Percentiles rank a stretch among this genome's conserved stretches.
Conservation (phyloP, 2,329 filamentous ascomycete genomes). For the Colletotrichum shisoi region DNA sequence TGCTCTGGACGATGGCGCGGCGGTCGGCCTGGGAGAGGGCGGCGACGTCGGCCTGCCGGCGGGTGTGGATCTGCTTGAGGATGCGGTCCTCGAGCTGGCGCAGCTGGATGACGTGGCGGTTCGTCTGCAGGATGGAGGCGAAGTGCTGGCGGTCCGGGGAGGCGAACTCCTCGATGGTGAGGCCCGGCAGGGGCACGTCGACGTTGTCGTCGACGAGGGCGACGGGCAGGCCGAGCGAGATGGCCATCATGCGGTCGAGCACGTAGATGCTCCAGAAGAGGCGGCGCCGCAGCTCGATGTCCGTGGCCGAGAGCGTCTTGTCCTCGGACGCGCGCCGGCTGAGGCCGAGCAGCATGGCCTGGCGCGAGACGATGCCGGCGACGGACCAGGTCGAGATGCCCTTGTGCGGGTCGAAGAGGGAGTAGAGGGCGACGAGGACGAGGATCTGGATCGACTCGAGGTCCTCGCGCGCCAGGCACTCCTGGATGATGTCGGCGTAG, state of each 20-base stretch:
- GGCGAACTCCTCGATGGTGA: conserved; percentile 57
- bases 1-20: conserved; percentile 46
- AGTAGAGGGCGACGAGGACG: conserved; percentile 53
- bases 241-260: conserved; percentile 56
- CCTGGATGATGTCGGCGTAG: conserved; percentile 53
- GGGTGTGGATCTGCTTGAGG: conserved; percentile 49
- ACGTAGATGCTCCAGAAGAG: conserved; percentile 57
- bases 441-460: conserved; percentile 54
- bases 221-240: conserved; percentile 52
- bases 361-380: conserved; percentile 51
- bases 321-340: conserved; percentile 47
- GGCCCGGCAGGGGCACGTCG: conserved; percentile 53
- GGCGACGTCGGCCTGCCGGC: conserved; percentile 45
- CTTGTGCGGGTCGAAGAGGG: conserved; percentile 51
- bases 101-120: conserved; percentile 55
- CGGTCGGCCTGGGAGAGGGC: conserved; percentile 47
- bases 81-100: conserved; percentile 56
- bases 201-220: conserved; percentile 52
- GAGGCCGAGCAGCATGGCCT: conserved; percentile 52
- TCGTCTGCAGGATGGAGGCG: conserved; percentile 55
- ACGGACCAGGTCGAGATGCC: conserved; percentile 53
- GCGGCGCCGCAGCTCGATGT: conserved; percentile 50
- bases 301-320: conserved; percentile 42
- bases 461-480: conserved; percentile 50
- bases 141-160: conserved; percentile 50